Percentiles rank a stretch among this genome's conserved stretches.
Evolutionary conservation across 2,329 filamentous ascomycete species (phyloP).

Genomic region (Endoconidiophora polonica): DNA sequence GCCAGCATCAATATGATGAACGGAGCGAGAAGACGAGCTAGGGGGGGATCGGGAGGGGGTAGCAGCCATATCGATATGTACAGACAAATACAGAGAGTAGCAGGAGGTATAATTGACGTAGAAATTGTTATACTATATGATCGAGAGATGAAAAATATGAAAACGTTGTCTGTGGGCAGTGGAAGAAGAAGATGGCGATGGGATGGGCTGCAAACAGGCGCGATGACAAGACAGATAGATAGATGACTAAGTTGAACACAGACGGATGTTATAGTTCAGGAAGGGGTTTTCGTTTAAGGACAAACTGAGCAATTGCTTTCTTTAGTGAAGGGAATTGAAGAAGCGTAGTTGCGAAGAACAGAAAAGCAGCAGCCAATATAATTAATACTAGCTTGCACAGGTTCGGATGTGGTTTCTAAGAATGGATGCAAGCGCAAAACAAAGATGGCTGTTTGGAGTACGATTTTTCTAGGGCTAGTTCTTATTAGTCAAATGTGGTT

Average conservation of each 20-base stretch:
- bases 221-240: not conserved
- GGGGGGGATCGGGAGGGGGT: constrained; percentile 2
- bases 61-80: constrained; percentile 11
- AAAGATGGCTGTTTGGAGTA: constrained; percentile 5
- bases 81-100: not conserved
- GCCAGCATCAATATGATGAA: constrained; percentile 3
- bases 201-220: not conserved
- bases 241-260: not conserved
- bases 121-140: not conserved
- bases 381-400: not conserved
- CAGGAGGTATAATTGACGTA: not conserved
- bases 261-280: not conserved
- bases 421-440: too few relatives aligned
- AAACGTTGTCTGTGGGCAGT: not conserved
- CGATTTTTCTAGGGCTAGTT: constrained; percentile 9
- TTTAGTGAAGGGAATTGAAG: not conserved
- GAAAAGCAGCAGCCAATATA: not conserved
- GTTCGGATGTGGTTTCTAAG: constrained; percentile 1
- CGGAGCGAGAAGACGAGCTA: constrained; percentile 7
- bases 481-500: constrained; percentile 18
- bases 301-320: too few relatives aligned
- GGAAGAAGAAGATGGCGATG: too few relatives aligned
- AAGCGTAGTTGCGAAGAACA: not conserved
- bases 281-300: not conserved
- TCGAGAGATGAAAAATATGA: not conserved